These are phyloP conservation scores for Suillus placidus DNA, from an alignment of 768 basidiomycete genomes.

Conservation along the genomic window DNA sequence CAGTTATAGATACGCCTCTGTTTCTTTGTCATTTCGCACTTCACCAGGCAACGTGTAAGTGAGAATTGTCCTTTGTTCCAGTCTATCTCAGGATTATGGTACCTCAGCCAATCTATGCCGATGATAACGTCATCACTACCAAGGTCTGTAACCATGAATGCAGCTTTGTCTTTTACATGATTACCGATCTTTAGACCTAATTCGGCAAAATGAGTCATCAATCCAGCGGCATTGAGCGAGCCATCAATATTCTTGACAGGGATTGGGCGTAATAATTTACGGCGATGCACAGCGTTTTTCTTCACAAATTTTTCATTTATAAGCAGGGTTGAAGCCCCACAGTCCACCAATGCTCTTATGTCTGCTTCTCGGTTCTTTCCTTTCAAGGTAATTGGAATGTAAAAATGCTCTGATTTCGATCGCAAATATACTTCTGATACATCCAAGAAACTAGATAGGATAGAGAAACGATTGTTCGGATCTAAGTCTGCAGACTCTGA, in stretches of 20 bases:
- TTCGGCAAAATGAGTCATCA: not conserved
- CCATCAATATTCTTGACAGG: not conserved
- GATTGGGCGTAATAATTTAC: not conserved
- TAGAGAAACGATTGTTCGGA: too few species aligned
- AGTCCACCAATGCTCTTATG: not conserved
- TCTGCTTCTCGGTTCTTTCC: not conserved
- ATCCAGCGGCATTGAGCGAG: not conserved
- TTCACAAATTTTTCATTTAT: not conserved
- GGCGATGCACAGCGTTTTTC: rapidly evolving
- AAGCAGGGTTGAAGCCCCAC: not conserved
- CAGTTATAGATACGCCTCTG: not conserved
- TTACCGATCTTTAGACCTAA: not conserved
- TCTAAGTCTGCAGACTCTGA: too few species aligned
- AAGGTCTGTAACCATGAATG: not conserved
- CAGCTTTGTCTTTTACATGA: not conserved
- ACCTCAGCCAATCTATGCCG: not conserved
- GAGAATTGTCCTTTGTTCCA: not conserved
- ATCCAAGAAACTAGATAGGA: too few species aligned
- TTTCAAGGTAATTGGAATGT: not conserved
- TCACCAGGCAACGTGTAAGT: not conserved
- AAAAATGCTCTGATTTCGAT: not conserved
- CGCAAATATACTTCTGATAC: too few species aligned
- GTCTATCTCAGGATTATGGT: not conserved
- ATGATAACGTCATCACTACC: not conserved
- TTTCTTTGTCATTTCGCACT: not conserved